Evolutionary conservation across 2,329 filamentous ascomycete genomes (phyloP).

Genomic region (Coniella vitis): DNA sequence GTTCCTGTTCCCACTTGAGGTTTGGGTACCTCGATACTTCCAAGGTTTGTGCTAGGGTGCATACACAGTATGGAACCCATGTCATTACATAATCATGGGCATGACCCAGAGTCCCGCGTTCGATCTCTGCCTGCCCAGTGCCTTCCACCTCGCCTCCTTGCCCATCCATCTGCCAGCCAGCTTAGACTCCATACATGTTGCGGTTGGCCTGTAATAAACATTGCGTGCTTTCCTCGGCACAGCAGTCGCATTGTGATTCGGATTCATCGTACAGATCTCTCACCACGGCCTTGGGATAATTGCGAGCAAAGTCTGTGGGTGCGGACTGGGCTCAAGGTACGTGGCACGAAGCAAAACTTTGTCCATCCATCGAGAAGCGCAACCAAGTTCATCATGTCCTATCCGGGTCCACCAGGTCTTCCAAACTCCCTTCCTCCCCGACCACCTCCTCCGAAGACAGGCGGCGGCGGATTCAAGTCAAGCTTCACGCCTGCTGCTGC

Average conservation of each 20-base stretch:
- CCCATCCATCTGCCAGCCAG: not conserved
- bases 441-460: constrained; percentile 55
- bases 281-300: not conserved
- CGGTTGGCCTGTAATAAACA: too few relatives aligned
- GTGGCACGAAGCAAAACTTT: constrained; percentile 29
- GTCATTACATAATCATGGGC: not conserved
- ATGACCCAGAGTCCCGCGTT: not conserved
- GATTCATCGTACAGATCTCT: not conserved
- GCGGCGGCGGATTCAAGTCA: constrained; percentile 39
- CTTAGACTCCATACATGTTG: too few relatives aligned
- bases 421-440: constrained; percentile 67
- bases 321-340: constrained; percentile 43
- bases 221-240: too few relatives aligned
- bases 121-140: not conserved
- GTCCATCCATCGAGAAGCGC: constrained; percentile 24
- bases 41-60: not conserved
- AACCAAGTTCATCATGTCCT: constrained; percentile 70
- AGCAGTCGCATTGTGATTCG: not conserved
- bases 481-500: constrained; percentile 41
- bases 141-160: not conserved
- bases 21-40: too few relatives aligned
- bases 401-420: constrained; percentile 78
- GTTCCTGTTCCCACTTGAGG: too few relatives aligned
- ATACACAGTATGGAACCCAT: not conserved
- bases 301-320: constrained; percentile 14